Conservation (phyloP, 2,329 filamentous ascomycete species). For the Aspergillus proliferans region DNA sequence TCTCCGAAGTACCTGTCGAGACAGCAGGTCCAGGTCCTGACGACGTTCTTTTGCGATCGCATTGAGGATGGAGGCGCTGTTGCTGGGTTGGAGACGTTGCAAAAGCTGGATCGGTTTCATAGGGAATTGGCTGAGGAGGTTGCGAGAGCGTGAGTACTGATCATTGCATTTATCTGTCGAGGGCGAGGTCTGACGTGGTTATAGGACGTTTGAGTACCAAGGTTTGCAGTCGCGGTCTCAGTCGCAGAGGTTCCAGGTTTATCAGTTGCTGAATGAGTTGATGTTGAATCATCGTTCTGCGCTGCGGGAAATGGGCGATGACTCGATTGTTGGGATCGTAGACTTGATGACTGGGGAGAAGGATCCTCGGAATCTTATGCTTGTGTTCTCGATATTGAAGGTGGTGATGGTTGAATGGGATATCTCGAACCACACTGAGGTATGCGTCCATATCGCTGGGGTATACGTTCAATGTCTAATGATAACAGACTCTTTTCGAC, state of each 20-base stretch:
- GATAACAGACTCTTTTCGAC: conserved; percentile 52
- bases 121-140: conserved; percentile 49
- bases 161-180: neutral
- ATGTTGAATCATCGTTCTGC: conserved; percentile 56
- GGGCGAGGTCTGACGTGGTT: neutral
- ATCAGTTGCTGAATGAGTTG: conserved; percentile 56
- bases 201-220: conserved; percentile 45
- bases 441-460: conserved; percentile 18
- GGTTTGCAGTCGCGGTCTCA: conserved; percentile 57
- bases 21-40: conserved; percentile 58
- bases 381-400: conserved; percentile 61
- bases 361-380: conserved; percentile 63
- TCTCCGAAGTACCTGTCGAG: conserved; percentile 51
- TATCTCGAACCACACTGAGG: conserved; percentile 54
- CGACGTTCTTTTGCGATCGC: conserved; percentile 59
- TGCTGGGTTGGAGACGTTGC: conserved; percentile 53
- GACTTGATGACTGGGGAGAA: conserved; percentile 63
- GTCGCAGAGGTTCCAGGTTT: conserved; percentile 58
- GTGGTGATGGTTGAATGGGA: conserved; percentile 65
- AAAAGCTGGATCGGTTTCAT: conserved; percentile 56
- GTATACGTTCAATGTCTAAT: conserved; percentile 10
- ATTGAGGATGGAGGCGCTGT: conserved; percentile 58
- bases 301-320: conserved; percentile 52
- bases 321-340: conserved; percentile 56
- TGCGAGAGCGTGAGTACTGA: conserved; percentile 44